These are phyloP conservation scores for Akebia trifoliata DNA, from an alignment of 164 flowering plant species.

Conservation along the genomic window DNA sequence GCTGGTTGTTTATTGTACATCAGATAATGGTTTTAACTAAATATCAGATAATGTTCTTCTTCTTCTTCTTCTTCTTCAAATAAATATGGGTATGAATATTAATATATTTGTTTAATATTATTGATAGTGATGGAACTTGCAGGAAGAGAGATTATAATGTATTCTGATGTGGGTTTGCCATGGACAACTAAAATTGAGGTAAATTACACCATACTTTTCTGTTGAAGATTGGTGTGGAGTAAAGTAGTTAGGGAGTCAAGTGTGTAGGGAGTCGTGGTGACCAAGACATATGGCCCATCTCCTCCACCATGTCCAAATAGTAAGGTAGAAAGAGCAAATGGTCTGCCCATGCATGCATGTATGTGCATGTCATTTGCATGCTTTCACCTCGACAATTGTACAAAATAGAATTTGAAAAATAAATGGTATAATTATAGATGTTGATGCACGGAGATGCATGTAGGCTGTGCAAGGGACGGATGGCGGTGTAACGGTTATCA, in stretches of 20 bases:
- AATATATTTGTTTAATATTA: neutral
- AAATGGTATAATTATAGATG: neutral
- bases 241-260: constrained; percentile 7
- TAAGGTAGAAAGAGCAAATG: constrained; percentile 20
- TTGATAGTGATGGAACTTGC: constrained; percentile 21
- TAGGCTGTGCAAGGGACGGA: neutral
- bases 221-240: neutral
- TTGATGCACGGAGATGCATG: neutral
- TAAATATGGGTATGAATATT: neutral
- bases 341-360: constrained; percentile 13
- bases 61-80: neutral
- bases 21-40: constrained; percentile 2
- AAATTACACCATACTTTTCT: constrained; percentile 15
- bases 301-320: constrained; percentile 18
- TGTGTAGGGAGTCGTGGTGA: constrained; percentile 11
- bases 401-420: neutral
- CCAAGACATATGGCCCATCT: constrained; percentile 23
- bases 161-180: constrained; percentile 23
- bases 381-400: too few relatives aligned
- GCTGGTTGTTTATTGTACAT: constrained; percentile 1
- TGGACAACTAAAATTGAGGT: constrained; percentile 25
- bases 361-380: neutral
- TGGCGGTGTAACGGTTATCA: constrained; percentile 11
- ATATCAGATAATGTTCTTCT: constrained; percentile 4
- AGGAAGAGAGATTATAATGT: constrained; percentile 21